These are phyloP conservation scores for Fusarium poae DNA, from an alignment of 2,329 filamentous ascomycete species.

Conservation along the genomic window DNA sequence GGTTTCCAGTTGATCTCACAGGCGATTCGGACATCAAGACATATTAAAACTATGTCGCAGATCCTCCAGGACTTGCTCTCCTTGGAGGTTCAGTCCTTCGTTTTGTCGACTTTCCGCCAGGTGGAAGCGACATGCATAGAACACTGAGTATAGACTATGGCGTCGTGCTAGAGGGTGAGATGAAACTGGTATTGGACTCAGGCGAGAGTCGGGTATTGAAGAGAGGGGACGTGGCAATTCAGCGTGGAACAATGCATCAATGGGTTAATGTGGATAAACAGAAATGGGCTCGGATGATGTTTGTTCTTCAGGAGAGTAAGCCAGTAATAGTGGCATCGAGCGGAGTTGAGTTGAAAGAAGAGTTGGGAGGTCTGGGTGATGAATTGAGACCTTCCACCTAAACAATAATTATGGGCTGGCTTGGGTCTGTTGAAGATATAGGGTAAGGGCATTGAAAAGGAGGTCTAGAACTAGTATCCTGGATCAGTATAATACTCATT, in stretches of 20 bases:
- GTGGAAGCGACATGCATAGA: constrained; percentile 54
- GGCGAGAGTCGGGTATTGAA: constrained; percentile 58
- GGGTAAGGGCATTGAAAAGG: not conserved
- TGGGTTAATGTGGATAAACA: constrained; percentile 63
- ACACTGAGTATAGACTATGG: constrained; percentile 69
- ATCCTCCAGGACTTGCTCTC: constrained; percentile 46
- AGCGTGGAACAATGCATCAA: constrained; percentile 68
- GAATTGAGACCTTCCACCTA: not conserved
- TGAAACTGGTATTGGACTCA: constrained; percentile 65
- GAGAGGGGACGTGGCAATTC: constrained; percentile 67
- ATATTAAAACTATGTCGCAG: constrained; percentile 27
- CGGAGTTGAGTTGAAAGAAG: constrained; percentile 29
- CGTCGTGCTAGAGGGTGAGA: constrained; percentile 66
- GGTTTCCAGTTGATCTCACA: constrained; percentile 25
- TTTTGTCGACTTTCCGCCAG: constrained; percentile 63
- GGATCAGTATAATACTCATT: not conserved
- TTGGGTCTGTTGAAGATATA: not conserved
- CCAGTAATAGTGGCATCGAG: constrained; percentile 22
- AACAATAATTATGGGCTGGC: not conserved
- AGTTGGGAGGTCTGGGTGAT: not conserved
- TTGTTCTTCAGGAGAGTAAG: constrained; percentile 53
- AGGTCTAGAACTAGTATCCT: not conserved
- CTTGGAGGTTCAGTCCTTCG: constrained; percentile 59
- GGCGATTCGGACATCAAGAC: constrained; percentile 29
- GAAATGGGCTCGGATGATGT: constrained; percentile 61